Evolutionary conservation across 208 protist species (phyloP).

Genomic region (Leishmania tarentolae): DNA sequence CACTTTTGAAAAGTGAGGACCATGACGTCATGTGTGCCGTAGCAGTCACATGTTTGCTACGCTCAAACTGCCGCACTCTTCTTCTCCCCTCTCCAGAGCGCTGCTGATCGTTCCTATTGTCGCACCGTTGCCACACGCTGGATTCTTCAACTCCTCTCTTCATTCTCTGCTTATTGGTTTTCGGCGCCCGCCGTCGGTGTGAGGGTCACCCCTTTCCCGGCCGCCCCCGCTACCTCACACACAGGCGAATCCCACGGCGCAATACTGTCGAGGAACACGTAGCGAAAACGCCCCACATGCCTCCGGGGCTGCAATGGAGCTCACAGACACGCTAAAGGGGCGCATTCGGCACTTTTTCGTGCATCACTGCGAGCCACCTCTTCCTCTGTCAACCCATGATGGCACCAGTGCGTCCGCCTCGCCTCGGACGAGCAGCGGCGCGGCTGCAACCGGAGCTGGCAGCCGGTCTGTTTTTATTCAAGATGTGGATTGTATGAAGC

Average conservation of each 20-base stretch:
- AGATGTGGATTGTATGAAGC: slow-evolving; percentile 81
- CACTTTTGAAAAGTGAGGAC: not conserved
- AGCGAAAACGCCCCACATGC: not conserved
- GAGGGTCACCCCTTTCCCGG: not conserved
- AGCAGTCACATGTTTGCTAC: not conserved
- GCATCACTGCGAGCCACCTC: slow-evolving; percentile 64
- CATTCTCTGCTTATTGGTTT: not conserved
- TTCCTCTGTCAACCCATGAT: slow-evolving; percentile 16
- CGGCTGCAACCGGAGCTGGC: slow-evolving; percentile 1
- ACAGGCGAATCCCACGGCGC: not conserved
- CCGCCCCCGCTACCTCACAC: not conserved
- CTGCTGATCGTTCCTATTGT: not conserved
- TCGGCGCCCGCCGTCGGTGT: not conserved
- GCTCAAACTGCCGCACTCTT: not conserved
- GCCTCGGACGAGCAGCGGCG: not conserved
- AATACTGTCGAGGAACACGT: not conserved
- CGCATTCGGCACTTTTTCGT: slow-evolving; percentile 63
- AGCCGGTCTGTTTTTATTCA: slow-evolving; percentile 58
- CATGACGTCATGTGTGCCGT: not conserved
- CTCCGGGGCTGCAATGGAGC: slow-evolving; percentile 11
- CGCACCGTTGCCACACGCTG: not conserved
- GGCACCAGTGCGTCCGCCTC: not conserved
- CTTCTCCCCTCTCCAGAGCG: not conserved
- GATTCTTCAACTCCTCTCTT: not conserved
- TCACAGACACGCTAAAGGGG: slow-evolving; percentile 12